A percentile compares a stretch with the other conserved stretches of the same genome.
These are phyloP conservation scores for Eucalyptus marginata DNA, from an alignment of 345 rosid genomes.

Conservation along the genomic window DNA sequence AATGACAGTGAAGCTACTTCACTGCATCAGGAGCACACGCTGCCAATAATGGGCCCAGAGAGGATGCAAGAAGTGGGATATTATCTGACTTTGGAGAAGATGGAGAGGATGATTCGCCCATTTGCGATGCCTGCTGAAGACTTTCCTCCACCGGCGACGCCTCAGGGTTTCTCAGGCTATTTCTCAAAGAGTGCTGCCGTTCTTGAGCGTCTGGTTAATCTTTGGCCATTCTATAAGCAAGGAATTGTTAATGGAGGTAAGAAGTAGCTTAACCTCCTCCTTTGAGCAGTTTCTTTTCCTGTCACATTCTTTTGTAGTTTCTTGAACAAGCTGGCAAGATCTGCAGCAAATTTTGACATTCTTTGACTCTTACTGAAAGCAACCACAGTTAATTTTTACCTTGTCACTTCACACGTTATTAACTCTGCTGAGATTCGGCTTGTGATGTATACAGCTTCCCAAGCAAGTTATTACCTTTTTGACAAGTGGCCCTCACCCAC, in stretches of 20 bases:
- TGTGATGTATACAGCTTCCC: background rate
- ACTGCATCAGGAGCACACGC: constrained; percentile 84
- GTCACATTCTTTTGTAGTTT: background rate
- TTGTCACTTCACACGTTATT: background rate
- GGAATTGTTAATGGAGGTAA: constrained; percentile 30
- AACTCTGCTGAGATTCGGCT: background rate
- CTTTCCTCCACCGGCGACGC: constrained; percentile 83
- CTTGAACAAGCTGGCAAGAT: background rate
- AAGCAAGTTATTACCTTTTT: background rate
- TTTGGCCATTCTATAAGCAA: constrained; percentile 67
- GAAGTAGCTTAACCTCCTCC: background rate
- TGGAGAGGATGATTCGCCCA: constrained; percentile 89
- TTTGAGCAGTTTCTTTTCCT: background rate
- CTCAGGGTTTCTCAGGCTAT: constrained; percentile 94
- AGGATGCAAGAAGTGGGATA: constrained; percentile 90
- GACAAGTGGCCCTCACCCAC: background rate
- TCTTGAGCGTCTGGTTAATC: constrained; percentile 67
- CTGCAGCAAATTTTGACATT: background rate
- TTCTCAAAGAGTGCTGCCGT: constrained; percentile 92
- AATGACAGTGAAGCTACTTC: constrained; percentile 56
- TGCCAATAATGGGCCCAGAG: constrained; percentile 98
- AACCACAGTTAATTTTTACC: background rate
- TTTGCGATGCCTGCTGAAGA: constrained; percentile 99
- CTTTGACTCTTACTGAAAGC: background rate
- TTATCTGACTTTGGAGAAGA: constrained; percentile 73